These are phyloP conservation scores for Xylariaceae sp. DNA, from an alignment of 2,329 filamentous ascomycete species.

Conservation along the genomic window DNA sequence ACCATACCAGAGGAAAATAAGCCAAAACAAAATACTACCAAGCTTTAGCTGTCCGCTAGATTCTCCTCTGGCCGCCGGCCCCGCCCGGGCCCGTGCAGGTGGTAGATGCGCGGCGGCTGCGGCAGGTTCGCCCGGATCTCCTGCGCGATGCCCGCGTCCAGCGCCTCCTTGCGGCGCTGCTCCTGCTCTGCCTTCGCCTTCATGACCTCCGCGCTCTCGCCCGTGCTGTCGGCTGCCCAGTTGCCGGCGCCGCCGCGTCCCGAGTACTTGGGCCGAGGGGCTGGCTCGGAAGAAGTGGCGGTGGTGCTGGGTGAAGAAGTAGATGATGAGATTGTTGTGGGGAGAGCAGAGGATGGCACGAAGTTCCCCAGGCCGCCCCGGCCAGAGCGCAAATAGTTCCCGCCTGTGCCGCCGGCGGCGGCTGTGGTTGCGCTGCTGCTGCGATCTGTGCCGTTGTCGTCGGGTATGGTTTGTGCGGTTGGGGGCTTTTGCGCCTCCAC, in stretches of 20 bases:
- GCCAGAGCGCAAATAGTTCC: conserved; percentile 43
- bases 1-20: no score
- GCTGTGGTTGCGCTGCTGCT: conserved; percentile 11
- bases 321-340: conserved; percentile 35
- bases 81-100: conserved; percentile 34
- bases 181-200: conserved; percentile 35
- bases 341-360: conserved; percentile 44
- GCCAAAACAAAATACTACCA: no score
- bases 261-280: conserved; percentile 30
- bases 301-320: conserved; percentile 20
- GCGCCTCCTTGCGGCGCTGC: conserved; percentile 34
- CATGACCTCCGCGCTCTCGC: conserved; percentile 19
- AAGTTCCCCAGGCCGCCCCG: conserved; percentile 70
- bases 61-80: conserved; percentile 30
- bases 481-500: conserved; percentile 41
- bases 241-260: conserved; percentile 67
- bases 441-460: conserved; percentile 27
- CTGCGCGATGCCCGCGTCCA: conserved; percentile 37
- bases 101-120: conserved; percentile 37
- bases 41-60: no score
- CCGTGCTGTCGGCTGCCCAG: conserved; percentile 42
- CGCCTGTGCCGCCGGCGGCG: conserved; percentile 29
- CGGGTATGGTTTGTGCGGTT: background rate
- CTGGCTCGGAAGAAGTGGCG: background rate
- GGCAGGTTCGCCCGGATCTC: conserved; percentile 38